Evolutionary conservation across 305 asterid genomes (phyloP).

Genomic region (Ruellia speciosa): DNA sequence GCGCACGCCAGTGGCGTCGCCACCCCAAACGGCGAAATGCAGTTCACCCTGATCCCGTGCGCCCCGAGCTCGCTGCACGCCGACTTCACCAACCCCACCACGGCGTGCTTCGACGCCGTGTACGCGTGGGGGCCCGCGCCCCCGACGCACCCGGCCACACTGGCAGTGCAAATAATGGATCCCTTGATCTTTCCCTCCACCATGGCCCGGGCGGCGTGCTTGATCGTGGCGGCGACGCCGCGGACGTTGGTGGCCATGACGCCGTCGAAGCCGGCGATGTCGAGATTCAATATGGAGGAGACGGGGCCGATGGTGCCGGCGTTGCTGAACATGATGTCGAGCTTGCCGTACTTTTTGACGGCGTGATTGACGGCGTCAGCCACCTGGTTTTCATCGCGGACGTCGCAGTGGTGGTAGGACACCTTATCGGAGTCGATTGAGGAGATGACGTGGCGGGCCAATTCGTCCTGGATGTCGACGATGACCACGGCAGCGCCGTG

Average conservation of each 20-base stretch:
- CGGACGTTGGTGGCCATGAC: conserved; percentile 40
- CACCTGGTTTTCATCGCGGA: conserved; percentile 43
- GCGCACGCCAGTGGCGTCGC: conserved; percentile 44
- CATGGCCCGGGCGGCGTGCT: conserved; percentile 54
- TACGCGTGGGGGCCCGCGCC: conserved; percentile 51
- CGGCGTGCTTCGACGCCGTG: conserved; percentile 48
- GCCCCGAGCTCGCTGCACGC: conserved; percentile 46
- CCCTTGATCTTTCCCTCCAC: conserved; percentile 39
- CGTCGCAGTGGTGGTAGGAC: conserved; percentile 45
- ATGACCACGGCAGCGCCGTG: conserved; percentile 47
- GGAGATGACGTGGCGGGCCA: conserved; percentile 24
- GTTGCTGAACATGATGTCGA: conserved; percentile 50
- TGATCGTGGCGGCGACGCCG: conserved; percentile 46
- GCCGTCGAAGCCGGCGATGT: conserved; percentile 29
- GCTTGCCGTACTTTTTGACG: conserved; percentile 27
- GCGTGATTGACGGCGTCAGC: conserved; percentile 37
- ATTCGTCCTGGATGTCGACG: conserved; percentile 47
- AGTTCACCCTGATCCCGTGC: conserved; percentile 50
- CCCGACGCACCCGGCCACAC: conserved; percentile 43
- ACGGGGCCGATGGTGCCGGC: conserved; percentile 42
- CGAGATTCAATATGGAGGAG: conserved; percentile 37
- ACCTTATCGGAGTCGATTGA: conserved; percentile 33
- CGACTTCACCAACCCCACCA: conserved; percentile 41
- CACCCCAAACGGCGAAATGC: conserved; percentile 48
- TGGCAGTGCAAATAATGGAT: conserved; percentile 51